phyloP scores from a whole-genome alignment of 257 asterid genomes.

The Solanum rostratum region DNA sequence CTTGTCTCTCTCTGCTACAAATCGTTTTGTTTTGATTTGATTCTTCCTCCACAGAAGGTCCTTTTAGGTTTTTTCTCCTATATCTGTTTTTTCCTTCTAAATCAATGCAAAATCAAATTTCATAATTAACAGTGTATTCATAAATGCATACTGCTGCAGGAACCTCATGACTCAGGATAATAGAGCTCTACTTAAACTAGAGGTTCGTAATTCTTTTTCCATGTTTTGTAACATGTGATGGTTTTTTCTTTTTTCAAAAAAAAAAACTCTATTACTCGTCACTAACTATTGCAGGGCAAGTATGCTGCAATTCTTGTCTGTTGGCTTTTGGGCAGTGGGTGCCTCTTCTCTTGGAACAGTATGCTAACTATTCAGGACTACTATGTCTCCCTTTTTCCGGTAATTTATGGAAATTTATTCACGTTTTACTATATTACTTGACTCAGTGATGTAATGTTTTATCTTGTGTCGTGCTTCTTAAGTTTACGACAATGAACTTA shows the following conservation, averaged over 20 bases:
- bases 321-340: slow-evolving; percentile 35
- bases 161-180: neutral
- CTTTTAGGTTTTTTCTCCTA: neutral
- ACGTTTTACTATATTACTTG: neutral
- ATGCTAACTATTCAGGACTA: slow-evolving; percentile 37
- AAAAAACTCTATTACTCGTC: neutral
- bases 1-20: neutral
- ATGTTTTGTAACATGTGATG: neutral
- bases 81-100: neutral
- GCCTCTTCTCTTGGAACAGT: slow-evolving; percentile 36
- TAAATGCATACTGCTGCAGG: neutral
- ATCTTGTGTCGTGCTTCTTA: too few species aligned
- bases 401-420: neutral
- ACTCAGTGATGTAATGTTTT: neutral
- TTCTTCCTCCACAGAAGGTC: neutral
- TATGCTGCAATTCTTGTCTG: slow-evolving; percentile 21
- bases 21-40: neutral
- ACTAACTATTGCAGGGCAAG: slow-evolving; percentile 19
- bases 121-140: neutral
- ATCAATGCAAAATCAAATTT: neutral
- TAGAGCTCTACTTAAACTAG: slow-evolving; percentile 4
- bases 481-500: too few species aligned
- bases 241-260: too few species aligned
- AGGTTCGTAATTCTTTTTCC: slow-evolving; percentile 5
- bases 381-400: slow-evolving; percentile 23